Conservation (phyloP, 106 monocot species). For the Triglochin maritima region DNA sequence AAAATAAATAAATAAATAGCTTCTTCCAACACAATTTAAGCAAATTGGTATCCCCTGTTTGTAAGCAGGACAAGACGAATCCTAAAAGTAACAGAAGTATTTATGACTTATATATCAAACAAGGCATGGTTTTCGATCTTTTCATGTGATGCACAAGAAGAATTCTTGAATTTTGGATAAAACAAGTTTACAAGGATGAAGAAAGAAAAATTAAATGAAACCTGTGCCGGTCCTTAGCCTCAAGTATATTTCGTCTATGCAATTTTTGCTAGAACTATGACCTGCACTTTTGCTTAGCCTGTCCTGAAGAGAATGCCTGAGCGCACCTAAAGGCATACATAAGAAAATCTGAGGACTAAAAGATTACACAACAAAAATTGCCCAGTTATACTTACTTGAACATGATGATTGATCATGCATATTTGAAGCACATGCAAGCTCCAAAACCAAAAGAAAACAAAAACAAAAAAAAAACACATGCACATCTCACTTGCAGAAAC, state of each 20-base stretch:
- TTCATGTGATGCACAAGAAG: too few relatives aligned
- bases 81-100: too few relatives aligned
- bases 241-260: constrained; percentile 70
- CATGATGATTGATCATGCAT: neutral
- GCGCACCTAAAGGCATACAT: constrained; percentile 48
- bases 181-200: neutral
- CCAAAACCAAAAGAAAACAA: neutral
- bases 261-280: constrained; percentile 32
- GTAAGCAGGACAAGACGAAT: too few relatives aligned
- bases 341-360: too few relatives aligned
- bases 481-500: constrained; percentile 82
- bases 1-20: too few relatives aligned
- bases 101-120: too few relatives aligned
- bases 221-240: constrained; percentile 89
- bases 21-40: too few relatives aligned
- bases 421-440: neutral
- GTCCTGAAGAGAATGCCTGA: constrained; percentile 89
- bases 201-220: neutral
- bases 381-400: too few relatives aligned
- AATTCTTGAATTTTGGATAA: too few relatives aligned
- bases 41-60: too few relatives aligned
- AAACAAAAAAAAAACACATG: neutral
- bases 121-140: too few relatives aligned
- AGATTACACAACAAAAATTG: too few relatives aligned
- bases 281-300: constrained; percentile 54